Conservation (phyloP, 148 eudicot species). For the Fagopyrum tataricum region DNA sequence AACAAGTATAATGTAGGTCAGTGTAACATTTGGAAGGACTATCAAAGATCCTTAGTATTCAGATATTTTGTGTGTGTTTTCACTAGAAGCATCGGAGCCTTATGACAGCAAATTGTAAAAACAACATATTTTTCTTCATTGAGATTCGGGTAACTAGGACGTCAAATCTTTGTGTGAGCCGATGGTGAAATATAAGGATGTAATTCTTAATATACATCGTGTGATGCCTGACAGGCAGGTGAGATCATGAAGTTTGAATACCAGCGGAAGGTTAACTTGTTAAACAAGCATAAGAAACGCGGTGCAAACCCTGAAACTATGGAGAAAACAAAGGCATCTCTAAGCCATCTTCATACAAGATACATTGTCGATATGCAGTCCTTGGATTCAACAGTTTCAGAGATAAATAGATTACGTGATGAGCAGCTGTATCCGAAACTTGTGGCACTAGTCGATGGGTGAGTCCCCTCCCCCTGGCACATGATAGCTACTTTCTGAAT, state of each 20-base stretch:
- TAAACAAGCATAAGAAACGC: conserved; percentile 80
- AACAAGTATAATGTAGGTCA: background rate
- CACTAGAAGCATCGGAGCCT: background rate
- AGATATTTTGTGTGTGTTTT: background rate
- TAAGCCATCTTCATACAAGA: conserved; percentile 94
- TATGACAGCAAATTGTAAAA: background rate
- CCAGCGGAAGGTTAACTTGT: conserved; percentile 70
- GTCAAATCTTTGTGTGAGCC: background rate
- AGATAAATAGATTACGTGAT: conserved; percentile 85
- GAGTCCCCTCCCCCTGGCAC: conserved; percentile 26
- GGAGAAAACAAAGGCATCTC: conserved; percentile 90
- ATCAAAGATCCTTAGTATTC: background rate
- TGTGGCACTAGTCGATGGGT: conserved; percentile 83
- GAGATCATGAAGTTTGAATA: conserved; percentile 89
- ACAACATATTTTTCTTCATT: background rate
- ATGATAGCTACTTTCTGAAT: background rate
- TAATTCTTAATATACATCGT: background rate
- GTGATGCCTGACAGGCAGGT: conserved; percentile 52
- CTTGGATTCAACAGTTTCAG: conserved; percentile 91
- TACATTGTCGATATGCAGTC: conserved; percentile 98
- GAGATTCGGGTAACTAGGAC: background rate
- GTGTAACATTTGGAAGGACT: background rate
- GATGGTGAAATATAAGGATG: conserved; percentile 12
- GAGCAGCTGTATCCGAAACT: conserved; percentile 82
- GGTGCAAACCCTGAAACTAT: conserved; percentile 51